Base-by-base conservation (phyloP, 192 early-diverging fungal genomes). In the Chytriomyces confervae region DNA sequence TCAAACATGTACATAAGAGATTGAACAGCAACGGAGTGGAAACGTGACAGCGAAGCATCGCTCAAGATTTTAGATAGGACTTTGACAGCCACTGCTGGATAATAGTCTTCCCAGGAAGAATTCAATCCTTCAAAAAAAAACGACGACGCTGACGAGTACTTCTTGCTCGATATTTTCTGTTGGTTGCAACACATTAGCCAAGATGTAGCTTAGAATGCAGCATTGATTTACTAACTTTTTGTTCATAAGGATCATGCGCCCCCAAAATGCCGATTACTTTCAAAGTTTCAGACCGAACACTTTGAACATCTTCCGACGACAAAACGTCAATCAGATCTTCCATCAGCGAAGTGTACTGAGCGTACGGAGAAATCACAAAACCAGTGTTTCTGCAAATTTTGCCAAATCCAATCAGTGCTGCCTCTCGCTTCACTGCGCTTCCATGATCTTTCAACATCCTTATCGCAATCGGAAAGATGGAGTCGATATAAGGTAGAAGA, bases 1-100 rank as follows among this genome's bases (percentile, higher is more conserved):
- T 92, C 91, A 83, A 94, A 95, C 63, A 95, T 94, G 27, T 90
- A 89, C 80, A 95, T 89, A 29, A 95, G 84, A 10, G 93, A 93
- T 62, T 94, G 90, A 50, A 93, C 91, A 1, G 90, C 94, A 11
- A 87, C 85, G 7, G 86, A 86, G 77, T 95, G 93, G 72, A 91
- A 87, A 18, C 80, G 81, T 50, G 84, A 87, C 13, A 95, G 83
- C 4, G 89, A 86, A 7, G 90, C 81, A 77, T 94, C 93, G 60
- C 88, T 80, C 24, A 95, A 78, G 65, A 95, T 95, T 70, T 89
- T 90, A 77, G 93, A 88, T 16, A 95, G 79, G 0, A 91, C 87
- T 18, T 89, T 83, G 64, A 95, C 90, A 6, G 91, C 90, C 5
- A 95, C 90, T 18, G 89, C 85, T 8, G 92, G 91, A 74, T 94